Evolutionary conservation across 495 filamentous ascomycete species (phyloP).

Genomic region (Tuber calosporum): DNA sequence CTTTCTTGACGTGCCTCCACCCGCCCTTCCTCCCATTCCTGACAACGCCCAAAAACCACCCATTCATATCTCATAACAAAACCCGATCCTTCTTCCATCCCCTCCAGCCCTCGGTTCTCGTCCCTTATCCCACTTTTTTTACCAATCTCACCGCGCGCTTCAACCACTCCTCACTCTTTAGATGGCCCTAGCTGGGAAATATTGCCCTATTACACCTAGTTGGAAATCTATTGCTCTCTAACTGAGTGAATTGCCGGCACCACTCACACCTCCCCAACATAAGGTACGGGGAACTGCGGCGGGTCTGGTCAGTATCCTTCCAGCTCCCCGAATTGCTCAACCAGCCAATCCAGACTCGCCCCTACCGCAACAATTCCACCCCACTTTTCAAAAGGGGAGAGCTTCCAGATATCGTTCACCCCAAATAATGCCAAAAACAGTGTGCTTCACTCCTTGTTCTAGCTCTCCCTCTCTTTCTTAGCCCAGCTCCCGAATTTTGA

Average conservation of each 20-base stretch:
- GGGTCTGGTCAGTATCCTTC: constrained; percentile 44
- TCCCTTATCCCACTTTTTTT: constrained; percentile 48
- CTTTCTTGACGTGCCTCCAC: no score
- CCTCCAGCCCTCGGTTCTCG: constrained; percentile 44
- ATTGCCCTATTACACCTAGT: constrained; percentile 40
- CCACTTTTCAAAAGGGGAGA: no score
- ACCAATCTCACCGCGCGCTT: constrained; percentile 47
- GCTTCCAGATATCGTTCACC: no score
- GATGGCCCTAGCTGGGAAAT: constrained; percentile 45
- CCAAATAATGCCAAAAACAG: no score
- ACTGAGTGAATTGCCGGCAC: not conserved
- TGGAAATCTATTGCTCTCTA: not conserved
- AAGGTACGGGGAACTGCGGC: constrained; percentile 48
- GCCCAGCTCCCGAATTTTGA: no score
- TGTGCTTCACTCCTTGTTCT: no score
- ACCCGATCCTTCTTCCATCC: constrained; percentile 46
- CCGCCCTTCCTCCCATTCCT: constrained; percentile 47
- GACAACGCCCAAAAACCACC: constrained; percentile 49
- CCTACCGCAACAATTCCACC: constrained; percentile 29
- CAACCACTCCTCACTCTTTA: constrained; percentile 40
- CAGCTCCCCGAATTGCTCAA: constrained; percentile 46
- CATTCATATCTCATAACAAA: constrained; percentile 50
- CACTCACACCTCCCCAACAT: constrained; percentile 47
- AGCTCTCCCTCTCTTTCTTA: no score
- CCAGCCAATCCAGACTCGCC: constrained; percentile 46